Base-by-base conservation (phyloP, 352 stramenopile species). In the Globisporangium cystogenes region DNA sequence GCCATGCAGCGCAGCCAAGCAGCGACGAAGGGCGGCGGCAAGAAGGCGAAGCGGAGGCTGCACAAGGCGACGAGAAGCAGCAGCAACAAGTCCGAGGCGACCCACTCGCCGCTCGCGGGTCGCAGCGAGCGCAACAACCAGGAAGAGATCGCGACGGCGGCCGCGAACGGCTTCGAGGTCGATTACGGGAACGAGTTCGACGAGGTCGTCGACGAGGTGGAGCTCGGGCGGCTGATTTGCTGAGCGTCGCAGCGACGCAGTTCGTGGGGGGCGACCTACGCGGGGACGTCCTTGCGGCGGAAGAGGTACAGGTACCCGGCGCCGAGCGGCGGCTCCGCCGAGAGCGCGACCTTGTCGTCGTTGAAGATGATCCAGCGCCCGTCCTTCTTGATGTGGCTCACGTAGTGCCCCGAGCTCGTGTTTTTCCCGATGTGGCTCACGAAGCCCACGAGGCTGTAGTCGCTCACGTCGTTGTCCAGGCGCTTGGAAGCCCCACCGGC, bases 351-450 rank as follows among this genome's bases (percentile, higher is more conserved):
- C 70, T 99, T 99, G 69, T 98, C 91, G 63, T 99, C 97, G 70
- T 99, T 99, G 67, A 98, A 99, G 62, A 99, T 99, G 43, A 98
- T 76, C 96, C 97, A 99, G 55, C 90, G 85, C 7, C 84, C 90
- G 18, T 97, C 68, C 62, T 98, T 98, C 70, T 98, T 98, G 67
- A 99, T 87, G 70, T 99, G 97, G 37, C 85, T 93, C 26, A 99
- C 96, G 70, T 99, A 99, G 71, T 99, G 97, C 0, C 97, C 97
- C 60, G 92, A 98, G 67, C 78, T 95, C 10, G 95, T 98, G 68
- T 98, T 98, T 62, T 97, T 98, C 37, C 97, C 97, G 51, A 99
- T 98, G 69, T 99, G 97, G 55, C 93, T 98, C 44, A 99, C 87
- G 67, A 99, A 97, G n/a, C 95, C 96, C 12, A 98, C 65, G 23